Base-by-base conservation (phyloP, 164 flowering plant genomes). In the Berberis vulgaris region DNA sequence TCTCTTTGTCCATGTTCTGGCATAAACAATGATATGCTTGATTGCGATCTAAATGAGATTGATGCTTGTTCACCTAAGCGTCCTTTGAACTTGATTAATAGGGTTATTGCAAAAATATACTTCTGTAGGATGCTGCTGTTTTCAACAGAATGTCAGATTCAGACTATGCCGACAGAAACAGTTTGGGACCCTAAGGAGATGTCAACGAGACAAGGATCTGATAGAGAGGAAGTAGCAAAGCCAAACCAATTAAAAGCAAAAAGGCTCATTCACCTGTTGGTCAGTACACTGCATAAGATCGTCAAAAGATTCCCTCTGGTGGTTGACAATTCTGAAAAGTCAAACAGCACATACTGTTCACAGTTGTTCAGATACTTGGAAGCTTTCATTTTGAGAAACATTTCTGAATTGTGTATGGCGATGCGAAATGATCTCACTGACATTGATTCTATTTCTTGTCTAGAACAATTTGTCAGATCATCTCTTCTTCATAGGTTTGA, bases 401-500 rank as follows among this genome's bases (percentile, higher is more conserved):
- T 93, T 62, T 46, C 73, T 68, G 84, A 86, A 13, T 62, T 86
- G 63, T 65, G 73, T 7, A 61, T 2, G 57, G 58, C 71, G 71
- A 78, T 87, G 81, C 73, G 44, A 11, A 69, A 67, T 55, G 46
- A 13, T 69, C 79, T 83, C 60, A 60, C 74, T 54, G 74, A 80
- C 44, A 50, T 80, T 74, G 61, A 73, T 63, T 76, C 80, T 61
- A 71, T 86, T 75, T 77, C 88, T 55, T 84, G 84, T 63, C 45
- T 94, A 43, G 86, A 84, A 70, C 71, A 80, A 57, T 71, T 94
- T 71, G 67, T 70, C 41, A 83, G 71, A 70, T 74, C 80, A 5
- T 71, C 85, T 73, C 83, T 94, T 72, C 78, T 77, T 55, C 69
- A 84, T 73, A 87, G 96, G 78, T 88, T 90, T 81, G 89, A 79